phyloP scores from a whole-genome alignment of 129 eudicot genomes.

The Chrysanthemum seticuspe region DNA sequence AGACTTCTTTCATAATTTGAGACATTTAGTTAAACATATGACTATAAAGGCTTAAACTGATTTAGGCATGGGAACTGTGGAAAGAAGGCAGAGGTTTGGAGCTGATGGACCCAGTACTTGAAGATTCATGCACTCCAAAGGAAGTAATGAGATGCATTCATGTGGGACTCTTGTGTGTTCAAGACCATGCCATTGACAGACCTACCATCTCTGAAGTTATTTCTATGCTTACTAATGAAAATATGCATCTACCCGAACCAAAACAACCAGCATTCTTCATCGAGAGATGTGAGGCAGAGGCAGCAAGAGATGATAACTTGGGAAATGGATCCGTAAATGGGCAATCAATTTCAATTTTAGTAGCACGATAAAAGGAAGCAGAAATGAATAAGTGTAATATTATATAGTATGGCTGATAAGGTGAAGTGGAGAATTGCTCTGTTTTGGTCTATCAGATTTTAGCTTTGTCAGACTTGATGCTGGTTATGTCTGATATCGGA shows the following conservation, averaged over 20 bases:
- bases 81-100: constrained; percentile 19
- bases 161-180: constrained; percentile 35
- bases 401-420: no score
- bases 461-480: no score
- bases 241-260: constrained; percentile 26
- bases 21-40: no score
- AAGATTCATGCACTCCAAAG: constrained; percentile 9
- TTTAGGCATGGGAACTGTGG: constrained; percentile 36
- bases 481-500: no score
- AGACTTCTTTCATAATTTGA: no score
- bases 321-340: constrained; percentile 19
- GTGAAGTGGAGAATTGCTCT: no score
- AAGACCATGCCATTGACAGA: constrained; percentile 15
- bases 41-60: neutral
- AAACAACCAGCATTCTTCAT: constrained; percentile 41
- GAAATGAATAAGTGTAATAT: no score
- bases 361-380: constrained; percentile 5
- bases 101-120: constrained; percentile 21
- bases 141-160: constrained; percentile 33
- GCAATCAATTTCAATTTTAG: constrained; percentile 29
- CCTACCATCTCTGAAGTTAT: constrained; percentile 25
- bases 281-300: constrained; percentile 4
- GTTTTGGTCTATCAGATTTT: no score
- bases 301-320: neutral
- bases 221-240: constrained; percentile 27